A percentile compares a stretch with the other conserved stretches of the same genome.
Evolutionary conservation across 495 filamentous ascomycete species (phyloP).

Genomic region (Podospora anserina): DNA sequence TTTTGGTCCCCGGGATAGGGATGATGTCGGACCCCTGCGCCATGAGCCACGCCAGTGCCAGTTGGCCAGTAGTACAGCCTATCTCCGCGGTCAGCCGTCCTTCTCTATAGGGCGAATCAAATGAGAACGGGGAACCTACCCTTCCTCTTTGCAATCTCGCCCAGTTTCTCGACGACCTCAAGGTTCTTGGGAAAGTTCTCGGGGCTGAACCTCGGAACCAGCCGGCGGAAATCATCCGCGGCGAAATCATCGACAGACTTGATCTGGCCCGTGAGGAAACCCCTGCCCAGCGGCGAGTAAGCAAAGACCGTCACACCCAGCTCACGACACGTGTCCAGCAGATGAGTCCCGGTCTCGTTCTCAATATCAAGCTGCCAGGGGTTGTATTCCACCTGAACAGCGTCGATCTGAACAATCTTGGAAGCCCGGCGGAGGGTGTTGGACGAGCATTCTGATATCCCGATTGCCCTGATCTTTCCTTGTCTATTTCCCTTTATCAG

Average conservation of each 20-base stretch:
- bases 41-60: slow-evolving; percentile 50
- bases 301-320: slow-evolving; percentile 70
- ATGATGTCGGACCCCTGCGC: slow-evolving; percentile 53
- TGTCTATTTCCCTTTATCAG: slow-evolving; percentile 51
- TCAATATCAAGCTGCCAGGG: slow-evolving; percentile 64
- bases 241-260: slow-evolving; percentile 61
- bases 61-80: slow-evolving; percentile 60
- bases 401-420: slow-evolving; percentile 64
- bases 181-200: slow-evolving; percentile 71
- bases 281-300: slow-evolving; percentile 50
- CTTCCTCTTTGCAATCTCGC: slow-evolving; percentile 55
- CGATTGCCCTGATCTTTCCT: slow-evolving; percentile 73
- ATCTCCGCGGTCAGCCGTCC: neutral
- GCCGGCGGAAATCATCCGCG: slow-evolving; percentile 44
- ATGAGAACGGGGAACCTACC: neutral
- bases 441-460: slow-evolving; percentile 67
- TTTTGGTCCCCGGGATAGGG: slow-evolving; percentile 58
- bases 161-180: slow-evolving; percentile 62
- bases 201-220: slow-evolving; percentile 61
- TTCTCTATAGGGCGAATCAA: neutral
- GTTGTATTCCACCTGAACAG: slow-evolving; percentile 77
- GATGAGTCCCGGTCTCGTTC: slow-evolving; percentile 51
- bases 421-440: slow-evolving; percentile 69
- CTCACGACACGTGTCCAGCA: slow-evolving; percentile 64
- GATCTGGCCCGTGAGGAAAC: slow-evolving; percentile 60